Evolutionary conservation across 768 basidiomycete genomes (phyloP), one percentile per base, ranked within the genome.

Genomic region (Russula sp.): DNA sequence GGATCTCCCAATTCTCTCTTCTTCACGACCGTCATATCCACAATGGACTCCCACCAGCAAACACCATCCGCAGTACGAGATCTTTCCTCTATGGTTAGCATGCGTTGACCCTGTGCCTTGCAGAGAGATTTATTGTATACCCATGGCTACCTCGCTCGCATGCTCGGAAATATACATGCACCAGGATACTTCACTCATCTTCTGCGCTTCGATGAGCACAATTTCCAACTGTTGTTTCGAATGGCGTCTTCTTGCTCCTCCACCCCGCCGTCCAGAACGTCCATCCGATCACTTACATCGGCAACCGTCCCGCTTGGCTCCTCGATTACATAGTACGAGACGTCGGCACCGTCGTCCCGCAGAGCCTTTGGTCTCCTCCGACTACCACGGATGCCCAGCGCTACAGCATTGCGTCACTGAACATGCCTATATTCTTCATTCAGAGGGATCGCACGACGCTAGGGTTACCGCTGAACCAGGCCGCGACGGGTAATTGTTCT

Each of bases 401-500:
- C 20, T 59, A 65, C 40, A 14, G 30, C 22, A 46, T 40, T 2
- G 59, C 44, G 14, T 0, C 40, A 9, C 24, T 55, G 9, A 36
- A 67, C 1, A 16, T 66, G 50, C 67, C 67, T 0, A 61, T 67
- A n/a, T 67, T 67, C n/a, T 67, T 67, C 36, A 34, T 66, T 7
- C 46, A 56, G 14, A 44, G 40, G 34, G 50, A 57, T 22, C 28
- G 50, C 26, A 36, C 18, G 10, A 28, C 18, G 4, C 16, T 65
- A 22, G 67, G 67, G 2, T 22, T 67, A 11, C 48, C 6, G 1
- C 5, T 67, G 13, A 32, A 34, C 2, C 26, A 28, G 2, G 59
- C 60, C 40, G 42, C 30, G 10, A 42, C 40, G 8, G 64, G 59
- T 40, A 22, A 57, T 22, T 42, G 49, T 28, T 3, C 10, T 20